Conservation (phyloP, 176 grass and related monocot genomes). For the Chloris gayana region DNA sequence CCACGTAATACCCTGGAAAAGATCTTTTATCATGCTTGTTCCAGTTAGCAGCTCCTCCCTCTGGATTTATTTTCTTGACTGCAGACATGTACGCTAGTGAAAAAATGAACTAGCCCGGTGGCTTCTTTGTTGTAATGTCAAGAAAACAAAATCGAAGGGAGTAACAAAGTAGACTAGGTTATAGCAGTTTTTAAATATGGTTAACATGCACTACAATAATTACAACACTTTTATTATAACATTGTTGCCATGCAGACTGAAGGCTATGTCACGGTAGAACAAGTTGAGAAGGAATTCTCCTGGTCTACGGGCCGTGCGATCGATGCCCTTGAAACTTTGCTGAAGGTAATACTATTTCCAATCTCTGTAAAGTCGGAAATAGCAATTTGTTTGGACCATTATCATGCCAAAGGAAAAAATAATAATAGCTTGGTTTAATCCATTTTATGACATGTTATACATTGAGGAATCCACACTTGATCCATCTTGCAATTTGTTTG, state of each 20-base stretch:
- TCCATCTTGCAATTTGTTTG: not conserved
- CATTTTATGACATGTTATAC: not conserved
- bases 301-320: conserved; percentile 78
- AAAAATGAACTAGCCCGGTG: too few species aligned
- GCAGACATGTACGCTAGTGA: too few species aligned
- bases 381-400: not conserved
- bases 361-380: not conserved
- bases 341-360: conserved; percentile 64
- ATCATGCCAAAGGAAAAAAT: not conserved
- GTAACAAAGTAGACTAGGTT: not conserved
- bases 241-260: conserved; percentile 60
- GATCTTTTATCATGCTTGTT: not conserved
- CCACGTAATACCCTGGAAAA: not conserved
- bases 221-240: conserved; percentile 7
- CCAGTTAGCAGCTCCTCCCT: not conserved
- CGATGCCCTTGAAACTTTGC: conserved; percentile 82
- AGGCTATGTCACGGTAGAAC: conserved; percentile 81
- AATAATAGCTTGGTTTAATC: not conserved
- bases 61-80: too few species aligned
- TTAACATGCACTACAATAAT: not conserved
- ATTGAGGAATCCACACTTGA: not conserved
- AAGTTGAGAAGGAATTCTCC: conserved; percentile 71
- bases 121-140: too few species aligned
- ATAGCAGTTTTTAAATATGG: conserved; percentile 2
- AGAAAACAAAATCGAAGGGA: too few species aligned